phyloP scores from a whole-genome alignment of 768 basidiomycete species.

The Dentipellis sp. region DNA sequence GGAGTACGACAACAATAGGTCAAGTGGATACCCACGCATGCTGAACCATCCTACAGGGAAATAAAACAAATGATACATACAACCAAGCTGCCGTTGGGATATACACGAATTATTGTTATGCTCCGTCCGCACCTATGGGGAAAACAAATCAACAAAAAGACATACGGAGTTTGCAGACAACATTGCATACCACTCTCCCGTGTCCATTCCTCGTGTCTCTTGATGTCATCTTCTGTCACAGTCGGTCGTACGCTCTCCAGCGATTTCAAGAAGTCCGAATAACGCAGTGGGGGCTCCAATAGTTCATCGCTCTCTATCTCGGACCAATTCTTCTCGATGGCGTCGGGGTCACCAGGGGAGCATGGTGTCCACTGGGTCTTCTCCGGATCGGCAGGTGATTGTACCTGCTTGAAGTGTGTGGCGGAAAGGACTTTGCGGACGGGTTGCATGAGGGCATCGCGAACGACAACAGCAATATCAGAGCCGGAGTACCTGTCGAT shows the following conservation, averaged over 20 bases:
- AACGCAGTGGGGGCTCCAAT: conserved; percentile 73
- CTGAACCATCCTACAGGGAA: background rate
- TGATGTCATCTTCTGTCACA: conserved; percentile 83
- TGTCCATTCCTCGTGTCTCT: conserved; percentile 77
- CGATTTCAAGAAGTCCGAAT: conserved; percentile 77
- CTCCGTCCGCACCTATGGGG: background rate
- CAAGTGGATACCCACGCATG: background rate
- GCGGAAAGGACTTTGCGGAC: conserved; percentile 93
- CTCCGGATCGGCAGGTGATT: conserved; percentile 19
- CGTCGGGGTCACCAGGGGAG: conserved; percentile 84
- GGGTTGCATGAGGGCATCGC: conserved; percentile 97
- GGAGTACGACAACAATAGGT: too few relatives aligned
- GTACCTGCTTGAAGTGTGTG: conserved; percentile 80
- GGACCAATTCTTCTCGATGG: conserved; percentile 84
- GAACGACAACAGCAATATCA: conserved; percentile 89
- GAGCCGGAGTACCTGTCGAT: conserved; percentile 75
- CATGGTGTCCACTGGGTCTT: conserved; percentile 83
- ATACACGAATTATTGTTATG: background rate
- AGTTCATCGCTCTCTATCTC: conserved; percentile 83
- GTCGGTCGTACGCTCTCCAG: conserved; percentile 76
- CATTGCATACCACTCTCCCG: conserved; percentile 59
- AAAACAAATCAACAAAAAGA: background rate
- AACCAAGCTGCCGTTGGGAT: conserved; percentile 1
- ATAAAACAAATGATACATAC: background rate
- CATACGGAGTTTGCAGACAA: background rate